Conservation (phyloP, 805 yeast genomes). For the Metschnikowia reukaufii region DNA sequence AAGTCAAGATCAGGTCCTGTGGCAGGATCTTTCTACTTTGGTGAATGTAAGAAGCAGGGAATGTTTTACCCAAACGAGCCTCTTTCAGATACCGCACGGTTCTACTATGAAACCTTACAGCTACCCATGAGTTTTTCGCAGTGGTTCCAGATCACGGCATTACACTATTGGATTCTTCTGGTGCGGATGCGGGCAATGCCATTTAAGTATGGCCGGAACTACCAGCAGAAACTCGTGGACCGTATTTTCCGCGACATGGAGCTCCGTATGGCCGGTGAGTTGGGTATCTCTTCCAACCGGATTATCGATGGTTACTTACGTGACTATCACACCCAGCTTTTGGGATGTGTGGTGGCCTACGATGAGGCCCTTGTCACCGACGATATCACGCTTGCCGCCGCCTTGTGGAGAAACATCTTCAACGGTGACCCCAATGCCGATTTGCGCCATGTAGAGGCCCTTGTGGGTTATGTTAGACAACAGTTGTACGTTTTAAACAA, state of each 20-base stretch:
- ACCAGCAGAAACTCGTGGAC: conserved; percentile 90
- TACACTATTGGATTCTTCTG: conserved; percentile 91
- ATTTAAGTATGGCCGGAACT: conserved; percentile 79
- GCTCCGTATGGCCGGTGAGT: conserved; percentile 76
- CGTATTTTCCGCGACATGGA: conserved; percentile 89
- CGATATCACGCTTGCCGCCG: conserved; percentile 74
- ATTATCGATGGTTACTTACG: conserved; percentile 83
- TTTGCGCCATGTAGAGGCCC: conserved; percentile 78
- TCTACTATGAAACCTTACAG: conserved; percentile 80
- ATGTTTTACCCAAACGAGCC: conserved; percentile 73
- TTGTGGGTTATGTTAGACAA: conserved; percentile 86
- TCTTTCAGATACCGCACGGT: conserved; percentile 68
- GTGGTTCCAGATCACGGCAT: conserved; percentile 89
- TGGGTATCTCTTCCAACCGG: conserved; percentile 78
- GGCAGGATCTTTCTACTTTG: conserved; percentile 86
- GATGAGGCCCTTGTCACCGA: conserved; percentile 88
- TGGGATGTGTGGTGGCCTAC: conserved; percentile 86
- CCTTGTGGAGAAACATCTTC: conserved; percentile 88
- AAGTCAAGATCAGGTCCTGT: conserved; percentile 89
- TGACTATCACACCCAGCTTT: conserved; percentile 85
- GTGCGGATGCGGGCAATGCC: conserved; percentile 98
- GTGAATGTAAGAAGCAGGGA: conserved; percentile 84
- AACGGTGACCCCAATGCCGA: conserved; percentile 82
- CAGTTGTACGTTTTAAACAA: conserved; percentile 85
- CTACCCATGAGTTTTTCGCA: conserved; percentile 89